Base-by-base conservation (phyloP, 495 filamentous ascomycete genomes). In the Podospora sp. region DNA sequence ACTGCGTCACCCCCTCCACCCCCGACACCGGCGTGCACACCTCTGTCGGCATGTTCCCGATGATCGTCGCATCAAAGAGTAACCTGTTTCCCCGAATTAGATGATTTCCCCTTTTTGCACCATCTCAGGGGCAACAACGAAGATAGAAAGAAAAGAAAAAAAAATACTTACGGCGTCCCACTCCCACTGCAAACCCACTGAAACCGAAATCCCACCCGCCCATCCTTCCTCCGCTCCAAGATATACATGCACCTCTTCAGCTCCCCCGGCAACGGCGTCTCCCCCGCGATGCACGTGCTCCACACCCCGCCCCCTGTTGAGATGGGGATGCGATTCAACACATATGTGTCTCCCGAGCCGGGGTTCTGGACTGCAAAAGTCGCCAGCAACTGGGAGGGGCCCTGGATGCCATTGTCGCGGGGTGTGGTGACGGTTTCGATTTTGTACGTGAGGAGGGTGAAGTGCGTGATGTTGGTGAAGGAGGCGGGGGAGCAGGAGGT, bases 341-440 rank as follows among this genome's bases (percentile, higher is more conserved):
- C 60, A 22, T 68, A 68, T 5, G 53, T 53, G 27, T 68, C 66
- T 21, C 53, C 60, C 21, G 71, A 50, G 3, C 69, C 69, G 2
- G 69, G 68, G 49, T 73, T 71, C 20, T 56, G 62, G 26, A 73
- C 21, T 0, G 25, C 40, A 40, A 73, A 71, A 4, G 67, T 65
- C 20, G 56, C 69, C 6, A 60, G 16, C 11, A n/a, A 11, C 25
- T 33, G 26, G 7, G 57, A 35, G 24, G 18, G 25, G 8, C 20
- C 20, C n/a, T 55, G 51, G 2, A 25, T 9, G 14, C 51, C 51
- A n/a, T 55, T 55, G 9, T 21, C 51, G 40, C 40, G 40, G 51
- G 51, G 8, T 2, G 24, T 2, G 1, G 20, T 21, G 18, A 66
- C 49, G 6, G 64, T 66, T 6, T 66, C 64, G 25, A 66, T 51